Evolutionary conservation across 2,329 filamentous ascomycete genomes (phyloP).

Genomic region (Epichloe baconii): DNA sequence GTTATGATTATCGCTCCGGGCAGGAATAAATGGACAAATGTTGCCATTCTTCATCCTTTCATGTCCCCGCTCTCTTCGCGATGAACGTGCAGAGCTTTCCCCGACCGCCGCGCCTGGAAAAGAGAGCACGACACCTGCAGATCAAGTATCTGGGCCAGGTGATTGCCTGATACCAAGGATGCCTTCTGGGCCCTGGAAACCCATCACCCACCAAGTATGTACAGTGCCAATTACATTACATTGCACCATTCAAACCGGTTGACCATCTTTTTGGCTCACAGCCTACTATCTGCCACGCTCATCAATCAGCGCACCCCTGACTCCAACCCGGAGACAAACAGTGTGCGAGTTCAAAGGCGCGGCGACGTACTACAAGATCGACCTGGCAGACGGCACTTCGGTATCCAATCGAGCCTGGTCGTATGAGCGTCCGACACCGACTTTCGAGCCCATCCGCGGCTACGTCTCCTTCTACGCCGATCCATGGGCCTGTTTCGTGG

Average conservation of each 20-base stretch:
- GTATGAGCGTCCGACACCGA: conserved; percentile 39
- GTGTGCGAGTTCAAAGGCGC: conserved; percentile 50
- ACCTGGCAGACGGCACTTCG: conserved; percentile 24
- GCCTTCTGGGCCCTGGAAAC: conserved; percentile 51
- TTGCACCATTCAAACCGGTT: not conserved
- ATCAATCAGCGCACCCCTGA: conserved; percentile 33
- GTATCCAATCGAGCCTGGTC: conserved; percentile 44
- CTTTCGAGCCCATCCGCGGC: conserved; percentile 39
- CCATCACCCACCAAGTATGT: conserved; percentile 45
- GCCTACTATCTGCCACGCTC: conserved; percentile 47
- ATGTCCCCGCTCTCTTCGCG: not conserved
- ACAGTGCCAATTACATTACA: too few species aligned
- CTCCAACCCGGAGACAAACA: conserved; percentile 28
- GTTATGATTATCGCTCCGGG: not conserved
- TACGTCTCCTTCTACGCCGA: conserved; percentile 47
- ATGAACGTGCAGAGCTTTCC: conserved; percentile 43
- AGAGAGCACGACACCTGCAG: conserved; percentile 37
- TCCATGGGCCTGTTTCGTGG: conserved; percentile 49
- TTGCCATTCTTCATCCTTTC: not conserved
- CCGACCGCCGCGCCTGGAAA: conserved; percentile 43
- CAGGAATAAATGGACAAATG: too few species aligned
- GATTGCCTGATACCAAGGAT: conserved; percentile 45
- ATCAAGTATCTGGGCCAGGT: conserved; percentile 41
- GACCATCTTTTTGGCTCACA: conserved; percentile 17
- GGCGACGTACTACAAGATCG: conserved; percentile 44